These are phyloP conservation scores for Bacterosira constricta DNA, from an alignment of 108 stramenopile genomes.

Conservation along the genomic window DNA sequence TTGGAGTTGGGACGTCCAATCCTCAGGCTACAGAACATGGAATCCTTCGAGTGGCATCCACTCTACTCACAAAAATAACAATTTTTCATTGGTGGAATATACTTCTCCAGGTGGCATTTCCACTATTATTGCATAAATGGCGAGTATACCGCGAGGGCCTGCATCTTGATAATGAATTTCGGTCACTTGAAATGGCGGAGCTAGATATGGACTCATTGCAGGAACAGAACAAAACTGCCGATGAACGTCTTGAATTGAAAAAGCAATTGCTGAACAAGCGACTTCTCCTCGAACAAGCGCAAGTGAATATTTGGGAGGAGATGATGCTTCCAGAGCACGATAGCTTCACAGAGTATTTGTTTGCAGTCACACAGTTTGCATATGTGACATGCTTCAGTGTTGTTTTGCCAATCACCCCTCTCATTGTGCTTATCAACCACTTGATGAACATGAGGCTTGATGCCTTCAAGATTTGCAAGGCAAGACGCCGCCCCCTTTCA, in stretches of 20 bases:
- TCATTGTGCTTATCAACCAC: conserved; percentile 93
- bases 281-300: conserved; percentile 85
- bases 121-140: conserved; percentile 72
- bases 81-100: conserved; percentile 88
- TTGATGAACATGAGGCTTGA: conserved; percentile 93
- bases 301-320: conserved; percentile 86
- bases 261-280: conserved; percentile 73
- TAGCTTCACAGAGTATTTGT: conserved; percentile 93
- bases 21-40: conserved; percentile 72
- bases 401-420: conserved; percentile 93
- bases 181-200: conserved; percentile 67
- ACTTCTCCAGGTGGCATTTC: conserved; percentile 82
- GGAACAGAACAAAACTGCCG: conserved; percentile 32
- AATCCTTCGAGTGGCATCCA: conserved; percentile 81
- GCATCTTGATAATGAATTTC: conserved; percentile 56
- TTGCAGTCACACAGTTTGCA: conserved; percentile 90
- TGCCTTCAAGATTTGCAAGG: conserved; percentile 96
- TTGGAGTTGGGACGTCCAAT: conserved; percentile 38
- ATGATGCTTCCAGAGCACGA: conserved; percentile 84
- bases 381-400: conserved; percentile 97
- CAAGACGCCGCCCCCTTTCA: conserved; percentile 84
- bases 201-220: conserved; percentile 27
- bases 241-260: conserved; percentile 44
- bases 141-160: conserved; percentile 53
- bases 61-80: conserved; percentile 81